Evolutionary conservation across 345 rosid genomes (phyloP), one percentile per base, ranked within the genome.

Genomic region (Arabis alpina): DNA sequence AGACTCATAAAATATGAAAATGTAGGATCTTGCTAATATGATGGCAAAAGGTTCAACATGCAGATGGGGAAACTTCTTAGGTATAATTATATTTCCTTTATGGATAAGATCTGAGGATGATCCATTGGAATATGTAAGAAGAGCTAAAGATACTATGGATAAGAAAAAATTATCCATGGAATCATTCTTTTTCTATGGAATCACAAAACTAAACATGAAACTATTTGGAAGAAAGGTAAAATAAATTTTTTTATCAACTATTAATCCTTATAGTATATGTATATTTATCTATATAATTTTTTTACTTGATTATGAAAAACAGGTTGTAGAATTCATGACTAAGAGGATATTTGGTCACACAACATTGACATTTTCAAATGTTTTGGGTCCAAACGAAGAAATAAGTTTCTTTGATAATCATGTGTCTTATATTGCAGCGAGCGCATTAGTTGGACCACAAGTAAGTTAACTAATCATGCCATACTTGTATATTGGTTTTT

Each of bases 341-440:
- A 54, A 68, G 36, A 76, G 81, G 60, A 1, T 79, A 30, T 37
- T 77, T 8, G 57, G 73, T 12, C 73, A 74, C 42, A 79, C 86
- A 2, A 80, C 86, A 6, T 3, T 87, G 70, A 45, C 84, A 8
- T 87, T 80, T 58, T 80, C 89, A 7, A 87, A 83, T 23, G 55
- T 85, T 36, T 56, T 77, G 16, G 89, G 89, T 40, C 89, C 88
- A 4, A 19, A 23, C 4, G 85, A 82, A 71, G 89, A 85, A 59
- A 83, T 82, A 10, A 75, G 80, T 59, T 80, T 83, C 39, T 85
- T 68, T 53, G 84, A 80, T 0, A 85, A 82, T 64, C 83, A 85
- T 1, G 47, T 85, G 10, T 77, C 84, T 42, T 87, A 79, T 68
- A 40, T 87, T 11, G 84, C 86, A 43, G 86, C 92, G 6, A 79